Base-by-base conservation (phyloP, 768 basidiomycete species). In the Hemileccinum impolitum region DNA sequence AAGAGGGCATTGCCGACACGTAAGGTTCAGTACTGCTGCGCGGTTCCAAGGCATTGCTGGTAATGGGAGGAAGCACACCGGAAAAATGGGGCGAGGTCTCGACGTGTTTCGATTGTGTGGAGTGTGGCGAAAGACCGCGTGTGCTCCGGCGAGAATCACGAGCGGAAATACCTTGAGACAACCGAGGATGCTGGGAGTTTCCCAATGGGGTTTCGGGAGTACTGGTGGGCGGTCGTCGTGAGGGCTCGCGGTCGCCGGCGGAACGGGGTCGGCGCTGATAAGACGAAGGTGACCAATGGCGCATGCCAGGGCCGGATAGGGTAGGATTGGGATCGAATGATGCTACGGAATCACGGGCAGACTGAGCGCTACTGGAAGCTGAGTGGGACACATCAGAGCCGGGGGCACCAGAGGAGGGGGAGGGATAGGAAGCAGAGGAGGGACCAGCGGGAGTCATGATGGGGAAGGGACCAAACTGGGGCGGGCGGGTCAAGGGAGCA, bases 391-490 rank as follows among this genome's bases (percentile, higher is more conserved):
- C 13, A 13, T 65, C 62, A 23, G 50, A 40, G 18, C 38, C 4
- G 12, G 52, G 32, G n/a, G 35, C 37, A 25, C 43, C 39, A 1
- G 47, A 18, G 1, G 53, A 37, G 6, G 23, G 6, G 23, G 23
- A 6, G 23, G 23, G 23, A 23, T 23, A 23, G 3, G 23, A 23
- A 3, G 57, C 47, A 32, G 61, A 43, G 21, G 65, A 58, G 34
- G 63, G 53, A 36, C 69, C 56, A 34, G 69, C 55, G 43, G 72
- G 64, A 21, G 73, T 71, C 32, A 66, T 68, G 58, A 71, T 76
- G 36, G 78, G 76, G 56, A 81, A 87, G 15, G 83, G 74, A 26
- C 80, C 82, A 60, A 80, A 85, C 58, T 85, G 84, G 15, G 79
- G 78, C 4, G 79, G 79, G 37, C 74, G 78, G 50, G 72, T 70